Evolutionary conservation across 148 eudicot genomes (phyloP).

Genomic region (Tetragonia tetragonoides): DNA sequence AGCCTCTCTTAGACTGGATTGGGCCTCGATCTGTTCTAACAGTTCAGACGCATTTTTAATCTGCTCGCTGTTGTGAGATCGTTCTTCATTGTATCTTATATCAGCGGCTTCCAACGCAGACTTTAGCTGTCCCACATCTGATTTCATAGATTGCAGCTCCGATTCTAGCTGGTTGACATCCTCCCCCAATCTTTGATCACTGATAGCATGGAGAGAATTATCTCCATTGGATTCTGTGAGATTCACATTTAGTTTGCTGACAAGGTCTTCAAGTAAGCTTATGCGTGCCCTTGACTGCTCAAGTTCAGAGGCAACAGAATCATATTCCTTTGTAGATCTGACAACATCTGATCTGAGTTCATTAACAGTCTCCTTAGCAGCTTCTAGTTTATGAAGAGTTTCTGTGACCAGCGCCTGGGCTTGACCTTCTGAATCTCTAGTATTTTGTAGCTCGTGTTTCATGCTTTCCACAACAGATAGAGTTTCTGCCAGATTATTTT

Average conservation of each 20-base stretch:
- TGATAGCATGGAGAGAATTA: slow-evolving; percentile 3
- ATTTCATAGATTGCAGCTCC: slow-evolving; percentile 42
- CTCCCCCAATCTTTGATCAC: slow-evolving; percentile 14
- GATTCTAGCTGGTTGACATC: slow-evolving; percentile 38
- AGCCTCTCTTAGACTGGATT: slow-evolving; percentile 49
- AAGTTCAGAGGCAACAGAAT: slow-evolving; percentile 45
- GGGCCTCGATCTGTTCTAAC: slow-evolving; percentile 38
- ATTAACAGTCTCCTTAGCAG: slow-evolving; percentile 60
- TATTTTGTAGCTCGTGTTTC: slow-evolving; percentile 52
- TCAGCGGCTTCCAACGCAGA: slow-evolving; percentile 58
- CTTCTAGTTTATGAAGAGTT: slow-evolving; percentile 68
- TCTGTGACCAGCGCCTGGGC: slow-evolving; percentile 52
- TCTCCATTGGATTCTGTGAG: slow-evolving; percentile 6
- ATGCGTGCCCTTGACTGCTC: slow-evolving; percentile 58
- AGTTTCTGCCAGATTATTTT: slow-evolving; percentile 52
- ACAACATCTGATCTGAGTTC: slow-evolving; percentile 47
- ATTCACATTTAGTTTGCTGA: slow-evolving; percentile 41
- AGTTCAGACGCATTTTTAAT: slow-evolving; percentile 41
- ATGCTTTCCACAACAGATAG: slow-evolving; percentile 48
- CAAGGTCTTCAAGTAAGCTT: slow-evolving; percentile 52
- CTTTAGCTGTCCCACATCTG: slow-evolving; percentile 48
- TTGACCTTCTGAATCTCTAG: slow-evolving; percentile 60
- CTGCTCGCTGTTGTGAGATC: slow-evolving; percentile 31
- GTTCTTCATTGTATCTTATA: slow-evolving; percentile 57
- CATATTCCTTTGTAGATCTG: slow-evolving; percentile 40